Percentiles rank a stretch among this genome's conserved stretches.
phyloP scores from a whole-genome alignment of 352 stramenopile species.

The Phytophthora sp. region DNA sequence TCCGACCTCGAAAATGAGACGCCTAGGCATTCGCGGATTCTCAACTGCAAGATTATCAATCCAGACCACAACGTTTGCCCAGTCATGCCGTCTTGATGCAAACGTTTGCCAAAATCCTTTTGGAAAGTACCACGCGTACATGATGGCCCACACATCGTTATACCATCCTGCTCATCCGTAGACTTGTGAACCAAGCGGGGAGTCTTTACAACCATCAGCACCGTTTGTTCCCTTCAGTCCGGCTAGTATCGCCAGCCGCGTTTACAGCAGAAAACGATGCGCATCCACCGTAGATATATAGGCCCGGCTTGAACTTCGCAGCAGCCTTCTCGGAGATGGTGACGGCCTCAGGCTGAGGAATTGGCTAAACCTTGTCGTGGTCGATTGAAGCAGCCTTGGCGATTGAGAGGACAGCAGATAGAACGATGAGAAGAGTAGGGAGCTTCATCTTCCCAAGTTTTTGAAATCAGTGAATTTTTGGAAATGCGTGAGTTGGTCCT shows the following conservation, averaged over 20 bases:
- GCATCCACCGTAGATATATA: neutral
- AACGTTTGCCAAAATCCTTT: neutral
- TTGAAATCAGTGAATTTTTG: no score
- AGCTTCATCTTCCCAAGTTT: no score
- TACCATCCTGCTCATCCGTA: conserved; percentile 9
- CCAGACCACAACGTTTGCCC: conserved; percentile 4
- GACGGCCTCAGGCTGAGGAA: neutral
- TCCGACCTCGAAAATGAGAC: neutral
- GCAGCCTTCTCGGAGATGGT: conserved; percentile 11
- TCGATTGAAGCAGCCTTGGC: neutral
- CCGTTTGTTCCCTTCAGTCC: neutral
- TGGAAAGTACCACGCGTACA: conserved; percentile 16
- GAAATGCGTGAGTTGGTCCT: no score
- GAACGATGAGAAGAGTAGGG: no score
- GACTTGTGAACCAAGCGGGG: conserved; percentile 12
- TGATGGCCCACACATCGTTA: neutral
- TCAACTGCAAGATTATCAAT: neutral
- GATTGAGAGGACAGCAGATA: no score
- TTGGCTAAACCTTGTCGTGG: conserved; percentile 7
- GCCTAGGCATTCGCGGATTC: neutral
- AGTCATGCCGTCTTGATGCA: neutral
- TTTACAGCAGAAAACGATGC: neutral
- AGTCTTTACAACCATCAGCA: neutral
- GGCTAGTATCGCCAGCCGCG: neutral
- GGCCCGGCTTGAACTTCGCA: conserved; percentile 9